Conservation (phyloP, 768 basidiomycete species). For the Tricholomella constricta region DNA sequence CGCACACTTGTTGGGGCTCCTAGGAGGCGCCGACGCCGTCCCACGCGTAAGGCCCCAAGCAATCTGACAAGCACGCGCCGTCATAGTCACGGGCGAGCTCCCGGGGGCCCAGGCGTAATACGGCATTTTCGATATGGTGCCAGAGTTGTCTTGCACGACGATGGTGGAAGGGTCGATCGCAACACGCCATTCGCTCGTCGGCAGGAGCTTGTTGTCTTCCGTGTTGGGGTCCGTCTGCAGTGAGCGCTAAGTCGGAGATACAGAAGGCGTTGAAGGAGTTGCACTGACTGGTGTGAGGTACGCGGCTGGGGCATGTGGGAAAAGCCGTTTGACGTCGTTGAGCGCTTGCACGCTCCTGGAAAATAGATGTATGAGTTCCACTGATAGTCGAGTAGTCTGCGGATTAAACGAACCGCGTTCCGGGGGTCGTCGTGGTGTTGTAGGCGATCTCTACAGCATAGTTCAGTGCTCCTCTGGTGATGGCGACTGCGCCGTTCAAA, state of each 20-base stretch:
- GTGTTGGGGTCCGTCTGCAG: constrained; percentile 41
- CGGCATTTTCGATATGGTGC: constrained; percentile 28
- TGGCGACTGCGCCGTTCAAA: constrained; percentile 36
- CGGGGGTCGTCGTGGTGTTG: constrained; percentile 35
- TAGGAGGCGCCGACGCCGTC: constrained; percentile 38
- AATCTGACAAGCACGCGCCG: constrained; percentile 38
- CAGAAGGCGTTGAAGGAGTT: neutral
- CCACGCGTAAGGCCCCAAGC: constrained; percentile 34
- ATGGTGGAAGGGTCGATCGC: constrained; percentile 42
- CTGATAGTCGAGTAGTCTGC: neutral
- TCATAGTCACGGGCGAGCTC: constrained; percentile 41
- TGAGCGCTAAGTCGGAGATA: neutral
- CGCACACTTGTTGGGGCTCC: constrained; percentile 34
- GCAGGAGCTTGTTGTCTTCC: constrained; percentile 38
- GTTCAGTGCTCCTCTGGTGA: constrained; percentile 39
- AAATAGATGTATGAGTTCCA: neutral
- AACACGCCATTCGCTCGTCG: constrained; percentile 39
- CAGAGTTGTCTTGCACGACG: constrained; percentile 31
- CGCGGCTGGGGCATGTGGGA: constrained; percentile 36
- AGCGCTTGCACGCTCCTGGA: constrained; percentile 40
- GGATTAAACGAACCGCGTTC: constrained; percentile 28
- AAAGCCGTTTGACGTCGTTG: constrained; percentile 33
- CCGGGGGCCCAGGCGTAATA: constrained; percentile 43
- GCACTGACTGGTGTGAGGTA: constrained; percentile 39
- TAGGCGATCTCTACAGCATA: constrained; percentile 39